Evolutionary conservation across 2,329 filamentous ascomycete genomes (phyloP), one percentile per base, ranked within the genome.

Genomic region (Sclerotinia glacialis): DNA sequence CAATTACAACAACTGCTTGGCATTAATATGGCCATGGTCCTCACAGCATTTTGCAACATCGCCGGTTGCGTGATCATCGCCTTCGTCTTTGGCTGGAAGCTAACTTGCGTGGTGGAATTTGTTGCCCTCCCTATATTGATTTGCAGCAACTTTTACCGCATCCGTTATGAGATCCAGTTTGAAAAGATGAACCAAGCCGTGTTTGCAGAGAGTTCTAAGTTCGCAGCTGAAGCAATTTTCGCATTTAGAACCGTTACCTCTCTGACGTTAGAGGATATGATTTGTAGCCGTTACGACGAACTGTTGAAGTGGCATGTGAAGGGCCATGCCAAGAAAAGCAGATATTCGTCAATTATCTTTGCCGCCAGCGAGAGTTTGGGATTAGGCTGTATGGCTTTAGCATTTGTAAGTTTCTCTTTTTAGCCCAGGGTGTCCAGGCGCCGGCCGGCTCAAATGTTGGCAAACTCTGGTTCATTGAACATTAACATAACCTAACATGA

Each of bases 81-180:
- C 1, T 92, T 91, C 72, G 80, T 83, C 5, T 92, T 89, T 74
- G 88, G 89, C 1, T 93, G 91, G 91, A 93, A 92, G 75, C 80
- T 94, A 11, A 86, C 88, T 0, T 78, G 92, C 0, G 87, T 93
- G 0, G 83, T 85, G 0, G 79, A 87, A 11, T 89, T 86, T 71
- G 85, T 89, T 1, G 79, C 80, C 0, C 75, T 85, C 64, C 84
- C 84, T 1, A 76, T 82, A 9, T 80, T 85, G 4, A 76, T 85
- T 9, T 70, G 76, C 5, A 81, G 67, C 18, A 68, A 70, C 26
- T 85, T 80, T 68, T 76, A 81, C 69, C 79, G 84, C 16, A 77
- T 86, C 53, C 78, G 80, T n/a, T 80, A 83, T 37, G 84, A 86
- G 72, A 76, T 80, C n/a, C 79, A 83, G 67, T 85, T 88, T 61